Conservation (phyloP, 208 protist species). For the Crithidia sp. region DNA sequence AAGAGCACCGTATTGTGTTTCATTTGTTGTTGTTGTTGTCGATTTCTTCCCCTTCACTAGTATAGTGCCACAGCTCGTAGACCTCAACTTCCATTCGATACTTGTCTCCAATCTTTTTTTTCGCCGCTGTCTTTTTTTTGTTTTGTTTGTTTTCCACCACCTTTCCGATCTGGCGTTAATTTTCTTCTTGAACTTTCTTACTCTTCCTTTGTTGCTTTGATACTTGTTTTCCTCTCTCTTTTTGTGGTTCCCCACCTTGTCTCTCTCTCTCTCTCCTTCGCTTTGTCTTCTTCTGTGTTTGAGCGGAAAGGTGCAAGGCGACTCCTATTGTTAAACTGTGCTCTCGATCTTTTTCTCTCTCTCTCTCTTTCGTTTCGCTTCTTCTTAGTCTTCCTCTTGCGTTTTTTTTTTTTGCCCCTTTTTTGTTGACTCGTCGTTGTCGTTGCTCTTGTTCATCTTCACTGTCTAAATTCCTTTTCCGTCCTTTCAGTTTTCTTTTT, state of each 20-base stretch:
- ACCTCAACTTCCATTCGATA: slow-evolving; percentile 1
- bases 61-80: slow-evolving; percentile 5
- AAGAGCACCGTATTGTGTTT: neutral
- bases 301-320: no score
- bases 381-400: neutral
- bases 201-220: neutral
- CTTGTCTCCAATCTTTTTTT: neutral
- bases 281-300: neutral
- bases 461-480: neutral
- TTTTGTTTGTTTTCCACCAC: neutral
- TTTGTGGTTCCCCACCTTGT: neutral
- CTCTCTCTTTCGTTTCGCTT: neutral
- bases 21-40: neutral
- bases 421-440: neutral
- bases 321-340: no score
- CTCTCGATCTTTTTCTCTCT: neutral
- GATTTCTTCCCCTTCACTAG: neutral
- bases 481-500: neutral
- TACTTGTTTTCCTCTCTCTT: neutral
- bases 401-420: neutral
- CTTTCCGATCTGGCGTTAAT: neutral
- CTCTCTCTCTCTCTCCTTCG: neutral
- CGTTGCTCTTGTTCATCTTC: slow-evolving; percentile 3
- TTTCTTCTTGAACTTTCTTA: neutral
- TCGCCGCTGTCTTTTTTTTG: neutral